A percentile compares a stretch with the other conserved stretches of the same genome.
Evolutionary conservation across 2,329 filamentous ascomycete genomes (phyloP).

Genomic region (Epichloe scottii): DNA sequence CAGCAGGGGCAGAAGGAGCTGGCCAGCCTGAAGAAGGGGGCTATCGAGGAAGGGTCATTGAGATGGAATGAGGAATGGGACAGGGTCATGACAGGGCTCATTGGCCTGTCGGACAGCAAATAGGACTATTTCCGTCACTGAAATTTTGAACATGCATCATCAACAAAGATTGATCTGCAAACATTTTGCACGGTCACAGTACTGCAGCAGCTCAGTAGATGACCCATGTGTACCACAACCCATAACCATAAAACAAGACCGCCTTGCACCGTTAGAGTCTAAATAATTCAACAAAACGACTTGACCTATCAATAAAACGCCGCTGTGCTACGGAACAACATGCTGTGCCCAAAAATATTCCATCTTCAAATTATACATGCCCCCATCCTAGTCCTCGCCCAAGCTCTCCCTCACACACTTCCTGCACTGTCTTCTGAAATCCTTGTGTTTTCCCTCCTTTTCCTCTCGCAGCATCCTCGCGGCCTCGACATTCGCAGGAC

Average conservation of each 20-base stretch:
- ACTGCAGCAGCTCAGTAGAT: not conserved
- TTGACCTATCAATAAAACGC: not conserved
- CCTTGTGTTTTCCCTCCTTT: slow-evolving; percentile 42
- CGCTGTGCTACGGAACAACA: not conserved
- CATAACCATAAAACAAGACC: not conserved
- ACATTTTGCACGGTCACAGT: not conserved
- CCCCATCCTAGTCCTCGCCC: slow-evolving; percentile 47
- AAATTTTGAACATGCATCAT: not conserved
- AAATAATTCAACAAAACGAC: not conserved
- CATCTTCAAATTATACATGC: not conserved
- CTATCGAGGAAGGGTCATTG: slow-evolving; percentile 57
- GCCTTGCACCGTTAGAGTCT: not conserved
- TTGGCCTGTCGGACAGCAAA: slow-evolving; percentile 33
- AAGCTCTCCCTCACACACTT: slow-evolving; percentile 71
- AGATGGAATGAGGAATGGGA: slow-evolving; percentile 95
- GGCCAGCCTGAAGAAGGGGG: slow-evolving; percentile 51
- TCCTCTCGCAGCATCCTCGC: slow-evolving; percentile 81
- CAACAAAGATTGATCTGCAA: not conserved
- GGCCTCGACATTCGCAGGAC: slow-evolving; percentile 88
- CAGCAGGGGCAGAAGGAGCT: slow-evolving; percentile 41
- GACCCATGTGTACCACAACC: not conserved
- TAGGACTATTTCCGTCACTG: not conserved
- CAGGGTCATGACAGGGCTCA: slow-evolving; percentile 59
- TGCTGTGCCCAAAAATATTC: not conserved
- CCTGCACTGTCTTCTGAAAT: slow-evolving; percentile 69